Base-by-base conservation (phyloP, 1,284 basidiomycete genomes). In the Papiliotrema laurentii region DNA sequence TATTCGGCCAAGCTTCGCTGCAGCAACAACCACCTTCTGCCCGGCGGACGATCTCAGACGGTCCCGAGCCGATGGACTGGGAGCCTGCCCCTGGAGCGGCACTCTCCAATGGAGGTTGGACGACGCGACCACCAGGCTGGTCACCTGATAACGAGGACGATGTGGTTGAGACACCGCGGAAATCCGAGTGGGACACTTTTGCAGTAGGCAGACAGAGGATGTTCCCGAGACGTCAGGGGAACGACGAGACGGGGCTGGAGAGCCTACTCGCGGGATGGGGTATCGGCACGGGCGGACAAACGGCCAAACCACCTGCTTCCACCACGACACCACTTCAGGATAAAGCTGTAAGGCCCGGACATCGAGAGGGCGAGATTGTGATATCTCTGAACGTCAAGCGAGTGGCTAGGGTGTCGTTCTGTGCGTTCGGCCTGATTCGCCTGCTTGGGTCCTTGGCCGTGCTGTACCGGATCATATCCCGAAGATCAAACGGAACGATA, bases 181-280 rank as follows among this genome's bases (percentile, higher is more conserved):
- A 49, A 24, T 22, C 34, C 13, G 61, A 66, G 38, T 72, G 69
- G 69, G 64, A 70, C 45, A 45, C 28, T 4, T 72, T 72, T 44
- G 69, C 55, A 0, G 53, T 56, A 5, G 61, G 63, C 33, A 60
- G 50, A 38, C 69, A 72, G 50, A 50, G 68, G 27, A 65, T 72
- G 59, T 72, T 68, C 43, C 56, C 63, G 0, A 34, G 38, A 21
- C 30, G 41, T 0, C 22, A 41, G 18, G 47, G 43, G 7, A 41
- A 54, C 6, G 61, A 67, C 21, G 67, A 70, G 48, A 72, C 69
- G 4, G 69, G 69, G 18, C 50, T 72, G 36, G 69, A 72, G 42
- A 49, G 44, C 37, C 50, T 72, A 0, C 42, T 72, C 2, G 67
- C 63, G 6, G 58, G 60, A 6, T 72, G 69, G 69, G 65, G 63